These are phyloP conservation scores for Cutaneotrichosporon cutaneum DNA, from an alignment of 1,284 basidiomycete genomes.

Conservation along the genomic window DNA sequence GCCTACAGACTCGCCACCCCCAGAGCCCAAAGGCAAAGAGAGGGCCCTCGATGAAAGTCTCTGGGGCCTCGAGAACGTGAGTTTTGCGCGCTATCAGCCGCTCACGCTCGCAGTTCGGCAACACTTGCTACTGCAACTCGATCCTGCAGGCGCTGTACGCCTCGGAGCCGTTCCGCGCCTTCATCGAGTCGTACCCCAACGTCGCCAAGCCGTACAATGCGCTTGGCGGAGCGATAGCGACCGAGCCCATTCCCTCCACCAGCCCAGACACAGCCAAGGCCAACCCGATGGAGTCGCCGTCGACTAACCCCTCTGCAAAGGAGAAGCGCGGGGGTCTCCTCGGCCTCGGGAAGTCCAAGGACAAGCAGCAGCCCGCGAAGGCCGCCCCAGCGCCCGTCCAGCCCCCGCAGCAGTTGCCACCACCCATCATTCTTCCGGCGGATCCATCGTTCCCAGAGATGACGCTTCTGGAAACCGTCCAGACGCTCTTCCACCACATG, in stretches of 20 bases:
- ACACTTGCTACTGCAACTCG: slow-evolving; percentile 94
- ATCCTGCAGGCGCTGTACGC: slow-evolving; percentile 94
- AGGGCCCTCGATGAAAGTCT: slow-evolving; percentile 48
- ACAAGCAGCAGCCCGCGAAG: neutral
- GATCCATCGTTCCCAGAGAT: slow-evolving; percentile 65
- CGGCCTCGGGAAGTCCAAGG: slow-evolving; percentile 22
- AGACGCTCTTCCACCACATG: slow-evolving; percentile 83
- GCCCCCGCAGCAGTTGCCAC: slow-evolving; percentile 16
- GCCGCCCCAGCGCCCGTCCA: slow-evolving; percentile 6
- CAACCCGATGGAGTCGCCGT: slow-evolving; percentile 23
- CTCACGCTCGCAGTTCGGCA: slow-evolving; percentile 57
- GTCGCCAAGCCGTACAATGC: slow-evolving; percentile 41
- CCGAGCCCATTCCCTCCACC: slow-evolving; percentile 16
- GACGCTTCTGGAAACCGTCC: slow-evolving; percentile 82
- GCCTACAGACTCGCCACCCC: slow-evolving; percentile 5
- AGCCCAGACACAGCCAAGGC: slow-evolving; percentile 17
- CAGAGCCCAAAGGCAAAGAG: slow-evolving; percentile 28
- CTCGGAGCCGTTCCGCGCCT: slow-evolving; percentile 74
- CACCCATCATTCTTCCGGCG: slow-evolving; percentile 32
- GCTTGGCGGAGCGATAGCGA: slow-evolving; percentile 32
- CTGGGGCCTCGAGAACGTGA: slow-evolving; percentile 89
- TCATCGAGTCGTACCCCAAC: slow-evolving; percentile 62
- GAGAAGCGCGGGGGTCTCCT: slow-evolving; percentile 30
- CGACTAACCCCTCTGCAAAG: slow-evolving; percentile 17
- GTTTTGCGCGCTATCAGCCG: slow-evolving; percentile 44